phyloP scores from a whole-genome alignment of 257 asterid species.

The Solanum pinnatisectum region DNA sequence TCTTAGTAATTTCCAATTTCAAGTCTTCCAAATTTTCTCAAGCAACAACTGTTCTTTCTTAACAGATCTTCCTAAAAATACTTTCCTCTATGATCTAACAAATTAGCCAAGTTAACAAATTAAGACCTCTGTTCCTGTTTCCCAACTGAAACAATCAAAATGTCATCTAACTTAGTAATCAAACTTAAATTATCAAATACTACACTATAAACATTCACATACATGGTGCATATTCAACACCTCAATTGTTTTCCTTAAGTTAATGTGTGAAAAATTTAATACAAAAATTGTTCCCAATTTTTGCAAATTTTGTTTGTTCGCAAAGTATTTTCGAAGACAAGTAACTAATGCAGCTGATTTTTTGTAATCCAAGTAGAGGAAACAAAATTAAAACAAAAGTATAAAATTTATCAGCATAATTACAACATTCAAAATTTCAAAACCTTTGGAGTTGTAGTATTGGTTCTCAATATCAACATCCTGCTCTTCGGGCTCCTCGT shows the following conservation, averaged over 20 bases:
- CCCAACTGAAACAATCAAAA: background rate
- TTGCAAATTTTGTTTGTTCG: background rate
- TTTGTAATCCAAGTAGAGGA: background rate
- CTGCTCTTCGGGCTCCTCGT: conserved; percentile 95
- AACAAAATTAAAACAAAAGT: background rate
- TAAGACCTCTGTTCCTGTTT: background rate
- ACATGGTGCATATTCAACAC: background rate
- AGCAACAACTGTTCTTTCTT: background rate
- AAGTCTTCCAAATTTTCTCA: background rate
- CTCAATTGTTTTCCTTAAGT: background rate
- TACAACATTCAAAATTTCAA: background rate
- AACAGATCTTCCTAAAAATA: background rate
- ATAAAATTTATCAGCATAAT: background rate
- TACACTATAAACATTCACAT: background rate
- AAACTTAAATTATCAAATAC: background rate
- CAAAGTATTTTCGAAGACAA: background rate
- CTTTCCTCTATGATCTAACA: background rate
- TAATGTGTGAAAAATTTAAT: background rate
- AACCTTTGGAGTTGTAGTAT: conserved; percentile 96
- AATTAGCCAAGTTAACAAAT: background rate
- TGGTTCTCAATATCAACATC: conserved; percentile 96
- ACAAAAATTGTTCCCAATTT: background rate
- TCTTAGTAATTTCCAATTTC: background rate
- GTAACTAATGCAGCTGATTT: background rate
- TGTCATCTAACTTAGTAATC: background rate